A percentile compares a stretch with the other conserved stretches of the same genome.
These are phyloP conservation scores for Phanerochaete sordida DNA, from an alignment of 768 basidiomycete genomes.

Conservation along the genomic window DNA sequence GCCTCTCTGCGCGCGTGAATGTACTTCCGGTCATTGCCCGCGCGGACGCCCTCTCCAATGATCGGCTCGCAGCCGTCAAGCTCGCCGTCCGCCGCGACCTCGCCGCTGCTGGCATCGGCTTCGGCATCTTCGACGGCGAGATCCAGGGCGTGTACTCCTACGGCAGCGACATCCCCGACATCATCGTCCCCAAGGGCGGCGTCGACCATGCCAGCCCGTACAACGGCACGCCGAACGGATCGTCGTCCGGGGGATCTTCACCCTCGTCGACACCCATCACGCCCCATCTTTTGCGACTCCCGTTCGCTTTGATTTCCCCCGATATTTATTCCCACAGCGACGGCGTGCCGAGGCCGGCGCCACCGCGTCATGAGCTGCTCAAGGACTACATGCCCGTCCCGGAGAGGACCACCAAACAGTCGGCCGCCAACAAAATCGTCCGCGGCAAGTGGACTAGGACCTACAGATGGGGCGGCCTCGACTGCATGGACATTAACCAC, in stretches of 20 bases:
- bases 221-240: constrained; percentile 55
- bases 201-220: constrained; percentile 34
- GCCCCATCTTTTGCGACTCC: constrained; percentile 60
- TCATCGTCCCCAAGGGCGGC: constrained; percentile 21
- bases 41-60: constrained; percentile 78
- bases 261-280: constrained; percentile 68
- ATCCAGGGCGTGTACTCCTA: constrained; percentile 38
- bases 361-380: constrained; percentile 67
- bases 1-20: constrained; percentile 78
- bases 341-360: constrained; percentile 56
- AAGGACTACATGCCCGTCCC: constrained; percentile 67
- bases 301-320: constrained; percentile 83
- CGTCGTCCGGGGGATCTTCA: constrained; percentile 46
- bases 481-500: constrained; percentile 75
- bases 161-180: constrained; percentile 13
- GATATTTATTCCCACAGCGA: constrained; percentile 84
- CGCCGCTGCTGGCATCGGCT: constrained; percentile 82
- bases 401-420: constrained; percentile 32
- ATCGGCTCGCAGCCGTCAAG: constrained; percentile 77
- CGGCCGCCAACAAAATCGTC: constrained; percentile 42
- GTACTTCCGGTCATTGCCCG: constrained; percentile 84
- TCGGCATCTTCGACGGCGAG: constrained; percentile 86
- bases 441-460: constrained; percentile 65
- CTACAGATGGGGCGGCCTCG: constrained; percentile 84
- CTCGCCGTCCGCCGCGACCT: constrained; percentile 77